phyloP scores from a whole-genome alignment of 441 rosid genomes.

The Populus trichocarpa region DNA sequence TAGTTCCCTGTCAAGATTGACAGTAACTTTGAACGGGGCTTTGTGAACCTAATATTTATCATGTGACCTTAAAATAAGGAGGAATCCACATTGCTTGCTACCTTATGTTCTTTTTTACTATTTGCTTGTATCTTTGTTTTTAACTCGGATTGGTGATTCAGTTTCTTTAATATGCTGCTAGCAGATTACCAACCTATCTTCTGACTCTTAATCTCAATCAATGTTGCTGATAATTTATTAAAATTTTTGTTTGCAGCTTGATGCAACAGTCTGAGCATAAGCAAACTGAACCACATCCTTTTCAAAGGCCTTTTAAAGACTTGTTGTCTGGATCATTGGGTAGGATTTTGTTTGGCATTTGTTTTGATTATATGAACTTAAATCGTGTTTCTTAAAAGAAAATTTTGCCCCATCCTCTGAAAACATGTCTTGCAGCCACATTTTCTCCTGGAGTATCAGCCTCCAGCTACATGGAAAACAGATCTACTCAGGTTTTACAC shows the following conservation, averaged over 20 bases:
- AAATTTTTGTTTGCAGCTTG: slow-evolving; percentile 39
- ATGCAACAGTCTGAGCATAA: slow-evolving; percentile 44
- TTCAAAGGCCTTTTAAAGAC: slow-evolving; percentile 49
- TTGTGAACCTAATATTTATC: slow-evolving; percentile 3
- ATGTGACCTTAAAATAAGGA: not conserved
- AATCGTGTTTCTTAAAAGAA: slow-evolving; percentile 14
- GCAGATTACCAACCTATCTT: not conserved
- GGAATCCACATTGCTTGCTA: slow-evolving; percentile 2
- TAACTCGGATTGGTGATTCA: not conserved
- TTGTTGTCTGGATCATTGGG: slow-evolving; percentile 50
- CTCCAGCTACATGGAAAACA: slow-evolving; percentile 29
- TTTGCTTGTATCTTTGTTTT: slow-evolving; percentile 4
- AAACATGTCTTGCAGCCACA: slow-evolving; percentile 25
- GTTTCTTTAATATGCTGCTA: slow-evolving; percentile 8
- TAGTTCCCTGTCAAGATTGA: not conserved
- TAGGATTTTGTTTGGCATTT: slow-evolving; percentile 33
- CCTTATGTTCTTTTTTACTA: slow-evolving; percentile 13
- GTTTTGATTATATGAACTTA: slow-evolving; percentile 1
- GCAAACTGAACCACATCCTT: slow-evolving; percentile 45
- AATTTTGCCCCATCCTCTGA: slow-evolving; percentile 3
- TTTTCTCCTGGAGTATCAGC: slow-evolving; percentile 33
- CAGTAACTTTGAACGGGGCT: not conserved
- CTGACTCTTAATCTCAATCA: not conserved
- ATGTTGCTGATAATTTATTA: not conserved
- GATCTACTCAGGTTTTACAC: slow-evolving; percentile 30